phyloP scores from a whole-genome alignment of 495 filamentous ascomycete species.

The Tuber brumale region DNA sequence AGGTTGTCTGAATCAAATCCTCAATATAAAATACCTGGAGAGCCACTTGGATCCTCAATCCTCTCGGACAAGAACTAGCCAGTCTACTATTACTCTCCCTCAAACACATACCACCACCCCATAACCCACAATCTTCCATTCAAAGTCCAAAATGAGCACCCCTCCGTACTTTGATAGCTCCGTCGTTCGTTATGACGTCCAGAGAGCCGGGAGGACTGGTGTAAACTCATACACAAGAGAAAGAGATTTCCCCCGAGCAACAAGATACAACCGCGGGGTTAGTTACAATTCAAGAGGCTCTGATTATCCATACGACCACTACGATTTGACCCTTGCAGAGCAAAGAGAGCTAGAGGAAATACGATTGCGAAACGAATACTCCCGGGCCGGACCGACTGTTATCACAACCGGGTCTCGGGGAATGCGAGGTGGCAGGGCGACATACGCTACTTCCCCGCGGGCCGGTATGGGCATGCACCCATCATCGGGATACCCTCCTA shows the following conservation, averaged over 20 bases:
- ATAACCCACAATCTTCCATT: neutral
- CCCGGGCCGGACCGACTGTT: neutral
- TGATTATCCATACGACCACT: neutral
- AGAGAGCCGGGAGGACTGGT: neutral
- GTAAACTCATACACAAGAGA: neutral
- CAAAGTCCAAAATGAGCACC: neutral
- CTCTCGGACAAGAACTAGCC: neutral
- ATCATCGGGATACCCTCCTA: neutral
- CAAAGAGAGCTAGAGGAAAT: neutral
- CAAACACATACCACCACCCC: neutral
- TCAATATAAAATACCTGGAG: neutral
- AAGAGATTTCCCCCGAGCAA: neutral
- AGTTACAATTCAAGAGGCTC: neutral
- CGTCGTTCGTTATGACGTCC: neutral
- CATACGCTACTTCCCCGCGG: neutral
- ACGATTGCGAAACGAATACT: neutral
- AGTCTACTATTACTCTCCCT: neutral
- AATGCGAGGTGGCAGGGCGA: neutral
- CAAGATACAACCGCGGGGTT: neutral
- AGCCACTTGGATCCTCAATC: neutral
- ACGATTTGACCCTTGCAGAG: neutral
- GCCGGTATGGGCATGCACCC: neutral
- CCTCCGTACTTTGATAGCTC: neutral
- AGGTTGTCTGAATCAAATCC: neutral
- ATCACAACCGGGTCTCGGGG: neutral